phyloP scores from a whole-genome alignment of 257 asterid genomes.

The Cynanchum wilfordii region DNA sequence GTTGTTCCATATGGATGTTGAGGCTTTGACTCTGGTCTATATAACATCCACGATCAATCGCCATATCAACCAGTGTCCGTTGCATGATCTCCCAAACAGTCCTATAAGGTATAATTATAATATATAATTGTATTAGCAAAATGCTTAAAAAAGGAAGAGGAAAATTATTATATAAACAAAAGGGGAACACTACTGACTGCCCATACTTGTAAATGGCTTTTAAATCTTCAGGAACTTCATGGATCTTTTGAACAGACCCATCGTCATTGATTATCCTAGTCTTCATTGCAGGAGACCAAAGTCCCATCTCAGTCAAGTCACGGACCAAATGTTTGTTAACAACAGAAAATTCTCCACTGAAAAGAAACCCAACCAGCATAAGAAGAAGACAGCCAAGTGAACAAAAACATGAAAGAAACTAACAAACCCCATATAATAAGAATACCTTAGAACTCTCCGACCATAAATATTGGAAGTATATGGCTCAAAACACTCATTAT shows the following conservation, averaged over 20 bases:
- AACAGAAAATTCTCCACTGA: constrained; percentile 95
- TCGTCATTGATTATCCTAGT: constrained; percentile 73
- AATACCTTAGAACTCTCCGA: constrained; percentile 88
- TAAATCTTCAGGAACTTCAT: constrained; percentile 67
- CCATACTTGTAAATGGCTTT: constrained; percentile 79
- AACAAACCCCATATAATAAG: constrained; percentile 2
- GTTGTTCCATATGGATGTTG: constrained; percentile 95
- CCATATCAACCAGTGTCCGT: constrained; percentile 78
- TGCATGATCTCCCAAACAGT: constrained; percentile 99
- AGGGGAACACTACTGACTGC: not conserved
- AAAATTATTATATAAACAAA: not conserved
- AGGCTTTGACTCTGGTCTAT: constrained; percentile 96
- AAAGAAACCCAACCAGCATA: not conserved
- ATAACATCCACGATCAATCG: constrained; percentile 94
- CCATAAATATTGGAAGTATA: constrained; percentile 91
- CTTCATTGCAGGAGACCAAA: constrained; percentile 83
- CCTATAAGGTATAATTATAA: constrained; percentile 32
- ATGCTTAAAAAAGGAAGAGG: not conserved
- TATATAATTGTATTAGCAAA: constrained; percentile 18
- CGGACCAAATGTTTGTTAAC: constrained; percentile 95
- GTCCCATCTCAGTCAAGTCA: constrained; percentile 90
- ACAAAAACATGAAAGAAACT: not conserved
- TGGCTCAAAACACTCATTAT: constrained; percentile 96
- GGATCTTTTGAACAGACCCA: constrained; percentile 85
- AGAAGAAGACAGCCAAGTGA: constrained; percentile 2